A percentile compares a stretch with the other conserved stretches of the same genome.
Conservation (phyloP, 75 land plant species). For the Azolla pinnata region DNA sequence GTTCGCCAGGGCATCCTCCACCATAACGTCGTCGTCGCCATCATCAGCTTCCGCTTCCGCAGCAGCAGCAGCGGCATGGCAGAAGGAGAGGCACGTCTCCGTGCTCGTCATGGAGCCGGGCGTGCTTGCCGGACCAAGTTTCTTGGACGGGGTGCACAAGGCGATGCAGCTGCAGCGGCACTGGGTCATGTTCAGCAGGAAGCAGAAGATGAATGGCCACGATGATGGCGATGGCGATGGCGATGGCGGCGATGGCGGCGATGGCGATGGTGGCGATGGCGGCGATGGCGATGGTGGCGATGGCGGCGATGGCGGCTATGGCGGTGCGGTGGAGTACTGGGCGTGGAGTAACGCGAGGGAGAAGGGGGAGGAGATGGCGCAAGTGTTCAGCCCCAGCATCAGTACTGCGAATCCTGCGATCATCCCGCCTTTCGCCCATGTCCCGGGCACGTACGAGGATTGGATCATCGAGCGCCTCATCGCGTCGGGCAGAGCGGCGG, state of each 20-base stretch:
- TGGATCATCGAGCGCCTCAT: not conserved
- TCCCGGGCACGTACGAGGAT: slow-evolving; percentile 3
- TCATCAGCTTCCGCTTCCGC: not conserved
- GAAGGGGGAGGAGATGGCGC: no score
- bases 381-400: no score
- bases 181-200: no score
- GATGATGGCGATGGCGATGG: no score
- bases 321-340: not conserved
- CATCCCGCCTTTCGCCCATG: not conserved
- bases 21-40: not conserved
- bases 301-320: not conserved
- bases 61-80: not conserved
- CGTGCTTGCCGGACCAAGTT: not conserved
- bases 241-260: no score
- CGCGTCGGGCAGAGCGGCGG: not conserved
- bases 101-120: not conserved
- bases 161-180: no score
- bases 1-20: slow-evolving; percentile 14
- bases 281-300: not conserved
- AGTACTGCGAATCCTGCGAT: not conserved
- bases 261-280: no score
- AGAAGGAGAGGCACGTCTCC: no score
- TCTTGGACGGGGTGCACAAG: no score
- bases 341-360: not conserved
- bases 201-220: no score